These are phyloP conservation scores for Staphylotrichum longicolle DNA, from an alignment of 495 filamentous ascomycete species.

Conservation along the genomic window DNA sequence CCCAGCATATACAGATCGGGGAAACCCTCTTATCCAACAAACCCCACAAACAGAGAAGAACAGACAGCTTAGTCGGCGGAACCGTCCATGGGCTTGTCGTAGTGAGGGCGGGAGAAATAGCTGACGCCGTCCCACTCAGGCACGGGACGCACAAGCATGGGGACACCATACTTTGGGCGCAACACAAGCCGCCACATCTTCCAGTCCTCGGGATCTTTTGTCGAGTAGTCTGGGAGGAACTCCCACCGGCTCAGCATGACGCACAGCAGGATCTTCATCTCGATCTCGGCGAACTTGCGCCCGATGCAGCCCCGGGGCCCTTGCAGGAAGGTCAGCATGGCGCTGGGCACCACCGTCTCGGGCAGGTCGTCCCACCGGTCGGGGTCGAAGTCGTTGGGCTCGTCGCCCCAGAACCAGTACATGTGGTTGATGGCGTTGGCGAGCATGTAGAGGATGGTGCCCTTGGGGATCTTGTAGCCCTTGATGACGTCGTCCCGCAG, in stretches of 20 bases:
- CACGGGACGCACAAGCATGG: background rate
- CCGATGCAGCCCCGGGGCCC: constrained; percentile 43
- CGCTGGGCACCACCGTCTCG: constrained; percentile 33
- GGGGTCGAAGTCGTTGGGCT: constrained; percentile 39
- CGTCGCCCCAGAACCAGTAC: constrained; percentile 38
- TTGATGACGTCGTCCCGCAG: constrained; percentile 32
- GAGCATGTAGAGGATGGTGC: constrained; percentile 37
- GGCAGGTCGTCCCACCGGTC: constrained; percentile 41
- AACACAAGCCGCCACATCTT: constrained; percentile 56
- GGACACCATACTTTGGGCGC: constrained; percentile 50
- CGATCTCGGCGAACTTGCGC: constrained; percentile 42
- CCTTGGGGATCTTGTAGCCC: constrained; percentile 30
- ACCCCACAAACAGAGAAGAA: no score
- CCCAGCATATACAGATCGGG: no score
- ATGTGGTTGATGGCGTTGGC: constrained; percentile 43
- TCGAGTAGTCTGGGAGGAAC: constrained; percentile 37
- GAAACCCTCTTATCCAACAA: no score
- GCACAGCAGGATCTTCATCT: constrained; percentile 44
- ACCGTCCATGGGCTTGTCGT: no score
- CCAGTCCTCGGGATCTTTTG: constrained; percentile 49
- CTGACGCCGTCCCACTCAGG: no score
- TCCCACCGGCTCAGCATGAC: constrained; percentile 37
- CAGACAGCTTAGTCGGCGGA: no score
- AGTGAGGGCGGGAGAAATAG: no score
- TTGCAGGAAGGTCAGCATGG: constrained; percentile 42